Base-by-base conservation (phyloP, 1,284 basidiomycete species). In the Cutaneotrichosporon sp. region DNA sequence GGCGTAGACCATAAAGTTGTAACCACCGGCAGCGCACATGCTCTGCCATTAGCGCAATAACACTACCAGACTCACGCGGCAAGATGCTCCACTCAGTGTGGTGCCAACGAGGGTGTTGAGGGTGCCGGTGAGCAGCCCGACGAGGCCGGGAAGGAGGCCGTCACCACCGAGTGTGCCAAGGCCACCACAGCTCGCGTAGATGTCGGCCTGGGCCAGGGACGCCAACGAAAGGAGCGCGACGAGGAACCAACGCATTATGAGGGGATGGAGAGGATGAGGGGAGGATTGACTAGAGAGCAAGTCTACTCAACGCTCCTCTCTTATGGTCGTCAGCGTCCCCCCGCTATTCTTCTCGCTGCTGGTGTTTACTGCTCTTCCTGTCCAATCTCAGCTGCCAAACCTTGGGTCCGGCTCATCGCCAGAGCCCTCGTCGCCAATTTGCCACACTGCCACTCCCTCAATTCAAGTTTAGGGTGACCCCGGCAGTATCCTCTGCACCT, bases 61-160 rank as follows among this genome's bases (percentile, higher is more conserved):
- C 26, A 13, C 1, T 21, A 34, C 18, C 47, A 21, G 22, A 49
- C 46, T 16, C 16, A 49, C 57, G 6, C 26, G 30, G 42, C 46
- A 49, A 1, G 34, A 8, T 1, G 14, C 4, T 1, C 57, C 46
- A 11, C 7, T 4, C 1, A 58, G n/a, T 0, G 57, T 49, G 30
- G 46, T 36, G 11, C 51, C 51, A 21, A 58, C 4, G n/a, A 58
- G 46, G 18, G 30, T 47, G n/a, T 16, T 47, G 31, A 58, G 57
- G 46, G 46, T 49, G 4, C 46, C 42, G n/a, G n/a, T 47, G 9
- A 58, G 18, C 10, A n/a, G 11, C n/a, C 9, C 10, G 26, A 49
- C n/a, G 21, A 58, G 57, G 9, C 57, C 57, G 10, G 31, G 31
- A 16, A 58, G n/a, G 11, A 58, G 46, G 31, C 57, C 56, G 42